Evolutionary conservation across 2,329 filamentous ascomycete species (phyloP), one percentile per base, ranked within the genome.

Genomic region (Trichocomaceae sp.): DNA sequence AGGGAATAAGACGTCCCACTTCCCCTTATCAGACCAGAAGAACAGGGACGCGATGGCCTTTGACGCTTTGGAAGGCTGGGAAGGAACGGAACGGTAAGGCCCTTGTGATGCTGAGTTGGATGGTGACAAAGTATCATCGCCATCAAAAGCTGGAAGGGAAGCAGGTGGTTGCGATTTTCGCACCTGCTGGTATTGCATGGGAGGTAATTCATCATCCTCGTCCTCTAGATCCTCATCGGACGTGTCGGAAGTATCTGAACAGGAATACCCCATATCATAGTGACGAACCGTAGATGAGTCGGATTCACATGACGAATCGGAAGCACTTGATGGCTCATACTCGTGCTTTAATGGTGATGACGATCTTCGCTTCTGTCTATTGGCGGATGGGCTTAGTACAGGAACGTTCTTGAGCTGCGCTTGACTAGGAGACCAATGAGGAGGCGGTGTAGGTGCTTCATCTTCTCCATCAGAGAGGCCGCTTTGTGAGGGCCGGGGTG

Each of bases 331-430:
- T 13, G 92, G 92, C 59, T 91, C 86, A 64, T 96, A 99, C 72
- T 99, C 92, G 67, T 97, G 92, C 74, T 99, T 99, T 49, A 99
- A 77, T 0, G 93, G 93, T 1, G 93, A 99, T 0, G 93, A 97
- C 1, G 84, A 87, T 17, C 90, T 83, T 45, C 91, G 83, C 65
- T 86, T 69, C 69, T 78, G 63, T 67, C 72, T 67, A 59, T 74
- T 64, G 54, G 71, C 62, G 62, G 69, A 62, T 75, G 84, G 64
- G 65, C 76, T 66, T 69, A 84, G 61, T 67, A 77, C 55, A 57
- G 75, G 72, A 64, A 74, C 68, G 59, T 65, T 74, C 8, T 69
- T 67, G n/a, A 66, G 66, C 56, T 75, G 72, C 15, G 68, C 62
- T 46, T 78, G 75, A 59, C 76, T 80, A n/a, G 77, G 72, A n/a